Base-by-base conservation (phyloP, 164 flowering plant genomes). In the Pachysandra terminalis region DNA sequence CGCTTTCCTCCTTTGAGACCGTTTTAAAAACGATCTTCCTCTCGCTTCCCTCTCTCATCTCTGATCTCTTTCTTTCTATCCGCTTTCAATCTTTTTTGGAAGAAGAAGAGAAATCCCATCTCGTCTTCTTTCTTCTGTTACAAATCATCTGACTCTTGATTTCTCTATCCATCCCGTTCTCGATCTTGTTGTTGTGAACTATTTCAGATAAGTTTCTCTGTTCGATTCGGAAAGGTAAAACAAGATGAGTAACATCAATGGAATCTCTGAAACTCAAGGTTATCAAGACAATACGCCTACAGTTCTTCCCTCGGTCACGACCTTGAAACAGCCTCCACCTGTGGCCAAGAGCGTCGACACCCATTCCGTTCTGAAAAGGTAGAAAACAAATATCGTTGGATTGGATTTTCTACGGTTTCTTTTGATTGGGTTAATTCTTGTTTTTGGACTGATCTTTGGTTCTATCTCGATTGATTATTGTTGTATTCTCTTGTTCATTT, bases 311-410 rank as follows among this genome's bases (percentile, higher is more conserved):
- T 59, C 85, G 0, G 56, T 68, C 17, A 19, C 82, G 25, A 35
- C 77, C n/a, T 54, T 81, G 0, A 85, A 87, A 59, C 83, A 80
- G 59, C 32, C 79, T 19, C 70, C 32, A 1, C 73, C 80, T n/a
- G 19, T 78, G 13, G 81, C 81, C 17, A 87, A 79, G 83, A 70
- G 65, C 66, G 86, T 78, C 22, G 89, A 87, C 61, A 77, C 83
- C 54, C 85, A 84, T 16, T 85, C 92, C 23, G 89, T 85, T 53
- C 83, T 84, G 21, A 84, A 82, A 74, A 84, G 91, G 89, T 85
- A 58, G 5, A 12, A 35, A 16, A n/a, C 16, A 23, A 7, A 22
- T 48, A 10, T 56, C 21, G n/a, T n/a, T 32, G 23, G 5, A 35
- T 35, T 19, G 45, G 54, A 10, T 26, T 23, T 37, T 37, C 3